A percentile compares a stretch with the other conserved stretches of the same genome.
Evolutionary conservation across 441 rosid species (phyloP).

Genomic region (Dalechampia spathulata): DNA sequence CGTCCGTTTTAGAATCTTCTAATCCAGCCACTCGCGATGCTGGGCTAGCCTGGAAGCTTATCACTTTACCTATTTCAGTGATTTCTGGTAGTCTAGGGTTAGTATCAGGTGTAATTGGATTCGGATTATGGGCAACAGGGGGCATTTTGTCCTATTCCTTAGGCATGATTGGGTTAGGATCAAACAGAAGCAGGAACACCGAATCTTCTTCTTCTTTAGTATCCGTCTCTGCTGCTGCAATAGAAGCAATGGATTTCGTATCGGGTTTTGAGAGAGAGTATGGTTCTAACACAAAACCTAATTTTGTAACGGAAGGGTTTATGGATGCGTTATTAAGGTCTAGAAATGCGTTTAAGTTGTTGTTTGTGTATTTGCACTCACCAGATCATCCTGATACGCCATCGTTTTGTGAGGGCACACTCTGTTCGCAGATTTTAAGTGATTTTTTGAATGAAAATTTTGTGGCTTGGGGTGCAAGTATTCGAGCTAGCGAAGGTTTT

Average conservation of each 20-base stretch:
- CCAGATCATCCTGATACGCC: conserved; percentile 93
- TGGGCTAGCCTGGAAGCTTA: conserved; percentile 68
- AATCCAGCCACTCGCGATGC: conserved; percentile 37
- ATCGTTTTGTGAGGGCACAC: conserved; percentile 59
- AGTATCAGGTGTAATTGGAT: conserved; percentile 78
- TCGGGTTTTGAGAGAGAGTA: conserved; percentile 75
- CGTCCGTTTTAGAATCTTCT: conserved; percentile 2
- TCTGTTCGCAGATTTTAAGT: conserved; percentile 52
- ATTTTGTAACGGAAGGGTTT: conserved; percentile 76
- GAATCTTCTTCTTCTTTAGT: conserved; percentile 53
- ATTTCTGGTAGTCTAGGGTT: conserved; percentile 82
- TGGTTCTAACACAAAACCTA: conserved; percentile 44
- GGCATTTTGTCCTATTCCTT: conserved; percentile 81
- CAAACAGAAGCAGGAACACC: conserved; percentile 31
- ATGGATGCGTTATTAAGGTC: conserved; percentile 92
- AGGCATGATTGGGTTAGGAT: conserved; percentile 68
- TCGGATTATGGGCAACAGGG: conserved; percentile 94
- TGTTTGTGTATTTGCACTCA: conserved; percentile 93
- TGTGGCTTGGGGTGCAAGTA: conserved; percentile 90
- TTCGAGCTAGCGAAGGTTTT: conserved; percentile 93
- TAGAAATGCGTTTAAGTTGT: conserved; percentile 56
- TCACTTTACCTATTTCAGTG: conserved; percentile 75
- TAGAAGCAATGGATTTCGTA: conserved; percentile 72
- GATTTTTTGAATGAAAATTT: conserved; percentile 88
- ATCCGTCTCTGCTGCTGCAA: conserved; percentile 57